A percentile compares a stretch with the other conserved stretches of the same genome.
These are phyloP conservation scores for Arabidopsis lyrata DNA, from an alignment of 441 rosid species.

Conservation along the genomic window DNA sequence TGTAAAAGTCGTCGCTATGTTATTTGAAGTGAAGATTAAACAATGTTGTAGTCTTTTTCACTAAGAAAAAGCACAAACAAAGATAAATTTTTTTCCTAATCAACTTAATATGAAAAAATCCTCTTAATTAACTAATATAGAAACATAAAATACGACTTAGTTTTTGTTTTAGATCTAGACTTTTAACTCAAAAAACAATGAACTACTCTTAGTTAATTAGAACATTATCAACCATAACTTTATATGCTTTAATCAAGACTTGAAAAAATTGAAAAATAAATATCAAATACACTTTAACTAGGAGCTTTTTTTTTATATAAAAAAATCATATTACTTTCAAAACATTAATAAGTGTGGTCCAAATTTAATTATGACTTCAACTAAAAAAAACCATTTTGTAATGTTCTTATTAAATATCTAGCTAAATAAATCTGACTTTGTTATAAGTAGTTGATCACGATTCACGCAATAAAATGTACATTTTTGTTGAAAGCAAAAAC, in stretches of 20 bases:
- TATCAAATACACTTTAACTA: too few relatives aligned
- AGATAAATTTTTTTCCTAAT: background rate
- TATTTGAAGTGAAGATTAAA: background rate
- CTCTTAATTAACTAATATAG: too few relatives aligned
- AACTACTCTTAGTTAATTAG: too few relatives aligned
- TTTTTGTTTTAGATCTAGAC: background rate
- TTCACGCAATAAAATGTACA: too few relatives aligned
- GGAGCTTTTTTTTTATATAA: background rate
- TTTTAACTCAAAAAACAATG: too few relatives aligned
- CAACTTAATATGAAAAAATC: background rate
- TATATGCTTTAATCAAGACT: too few relatives aligned
- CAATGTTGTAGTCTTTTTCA: background rate
- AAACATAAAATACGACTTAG: background rate
- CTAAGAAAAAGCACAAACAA: background rate
- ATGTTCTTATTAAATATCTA: too few relatives aligned
- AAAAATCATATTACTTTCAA: background rate
- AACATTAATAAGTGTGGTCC: background rate
- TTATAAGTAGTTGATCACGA: too few relatives aligned
- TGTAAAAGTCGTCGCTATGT: constrained; percentile 13
- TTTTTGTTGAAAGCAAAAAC: too few relatives aligned
- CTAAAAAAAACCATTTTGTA: background rate
- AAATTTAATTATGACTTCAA: background rate
- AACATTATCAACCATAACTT: too few relatives aligned
- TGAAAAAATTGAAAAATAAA: too few relatives aligned
- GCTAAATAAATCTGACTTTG: too few relatives aligned